Base-by-base conservation (phyloP, 805 yeast species). In the Saturnispora saitoi region DNA sequence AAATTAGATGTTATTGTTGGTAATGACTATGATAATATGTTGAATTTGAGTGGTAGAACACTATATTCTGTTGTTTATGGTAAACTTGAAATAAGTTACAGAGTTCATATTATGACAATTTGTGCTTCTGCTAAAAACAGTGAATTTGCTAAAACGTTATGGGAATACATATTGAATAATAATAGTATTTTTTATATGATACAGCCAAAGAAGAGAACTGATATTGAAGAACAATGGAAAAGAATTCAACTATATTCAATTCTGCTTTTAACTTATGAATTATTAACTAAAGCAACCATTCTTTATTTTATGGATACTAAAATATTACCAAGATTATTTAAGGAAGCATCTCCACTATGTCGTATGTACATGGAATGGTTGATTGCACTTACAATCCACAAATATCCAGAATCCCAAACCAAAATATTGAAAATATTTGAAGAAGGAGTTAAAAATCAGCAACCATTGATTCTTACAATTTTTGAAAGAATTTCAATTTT, bases 351-450 rank as follows among this genome's bases (percentile, higher is more conserved):
- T 53, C 96, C 96, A 0, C 67, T 80, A 42, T 85, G 79, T 4
- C 74, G 97, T 49, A 66, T 75, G 2, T 86, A 83, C 57, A 65
- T 86, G 48, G 97, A 90, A 58, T 90, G 96, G 96, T 68, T 82
- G 12, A 63, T 83, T 36, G 75, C 86, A 0, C 64, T 68, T 14
- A 66, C 71, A 19, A 59, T 78, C 42, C 51, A 67, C 12, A 57
- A 58, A n/a, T 58, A 72, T 50, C 58, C 64, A 2, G 54, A 45
- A 3, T 55, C 51, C 47, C 55, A 51, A 20, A 57, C 53, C 6
- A 32, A 29, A 3, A 42, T 65, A 3, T 55, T 63, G 14, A 46
- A 45, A 4, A 40, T 47, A 9, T 58, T 65, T 44, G 49, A 54
- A n/a, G 48, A 58, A 11, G 73, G 69, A 45, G 66, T 72, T 15